phyloP scores from a whole-genome alignment of 2,329 filamentous ascomycete species.

The Ilyonectria sp. region DNA sequence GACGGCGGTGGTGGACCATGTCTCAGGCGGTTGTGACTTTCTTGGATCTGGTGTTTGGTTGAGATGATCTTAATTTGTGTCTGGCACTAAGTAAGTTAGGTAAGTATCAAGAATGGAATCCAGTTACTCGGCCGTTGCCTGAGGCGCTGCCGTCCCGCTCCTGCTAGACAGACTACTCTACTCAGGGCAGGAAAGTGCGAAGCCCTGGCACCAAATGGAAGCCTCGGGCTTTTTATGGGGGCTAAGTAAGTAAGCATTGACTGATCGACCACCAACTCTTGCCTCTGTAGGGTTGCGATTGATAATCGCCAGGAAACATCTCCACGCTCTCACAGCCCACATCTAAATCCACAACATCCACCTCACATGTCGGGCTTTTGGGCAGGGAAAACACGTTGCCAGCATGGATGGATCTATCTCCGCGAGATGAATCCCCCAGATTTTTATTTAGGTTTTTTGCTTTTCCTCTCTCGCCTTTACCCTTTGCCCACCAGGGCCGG shows the following conservation, averaged over 20 bases:
- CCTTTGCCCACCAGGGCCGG: neutral
- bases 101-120: neutral
- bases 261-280: neutral
- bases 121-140: neutral
- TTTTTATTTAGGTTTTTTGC: constrained; percentile 10
- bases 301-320: neutral
- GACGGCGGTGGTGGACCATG: neutral
- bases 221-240: neutral
- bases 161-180: neutral
- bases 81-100: too few relatives aligned
- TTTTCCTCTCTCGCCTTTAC: constrained; percentile 5
- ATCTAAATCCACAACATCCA: constrained; percentile 19
- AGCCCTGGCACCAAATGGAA: neutral
- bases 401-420: constrained; percentile 10
- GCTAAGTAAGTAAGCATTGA: neutral
- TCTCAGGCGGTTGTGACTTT: neutral
- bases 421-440: neutral
- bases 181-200: neutral
- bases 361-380: constrained; percentile 11
- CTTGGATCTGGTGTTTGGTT: neutral
- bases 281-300: neutral
- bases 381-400: constrained; percentile 2
- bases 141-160: neutral
- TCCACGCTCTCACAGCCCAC: neutral
- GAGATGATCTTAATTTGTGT: neutral